These are phyloP conservation scores for Syzygium malaccense DNA, from an alignment of 441 rosid species.

Conservation along the genomic window DNA sequence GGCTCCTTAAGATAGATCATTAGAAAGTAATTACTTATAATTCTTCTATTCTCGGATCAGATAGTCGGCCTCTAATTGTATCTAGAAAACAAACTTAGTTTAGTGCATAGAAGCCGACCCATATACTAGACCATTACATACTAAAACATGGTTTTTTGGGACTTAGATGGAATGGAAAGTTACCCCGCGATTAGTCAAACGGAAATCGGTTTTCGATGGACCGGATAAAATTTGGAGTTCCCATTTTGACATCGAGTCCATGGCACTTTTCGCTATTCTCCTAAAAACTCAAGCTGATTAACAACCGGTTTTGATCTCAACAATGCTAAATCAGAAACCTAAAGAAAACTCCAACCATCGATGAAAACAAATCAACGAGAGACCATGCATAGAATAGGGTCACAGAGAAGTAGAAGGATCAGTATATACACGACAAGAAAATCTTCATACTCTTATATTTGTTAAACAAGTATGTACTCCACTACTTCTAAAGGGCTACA, in stretches of 20 bases:
- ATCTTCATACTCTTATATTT: not conserved
- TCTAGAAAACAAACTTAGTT: not conserved
- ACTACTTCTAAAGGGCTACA: not conserved
- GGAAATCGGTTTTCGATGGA: not conserved
- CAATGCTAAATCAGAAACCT: not conserved
- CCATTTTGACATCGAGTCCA: not conserved
- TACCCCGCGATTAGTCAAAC: not conserved
- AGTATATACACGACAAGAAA: not conserved
- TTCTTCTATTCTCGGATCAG: not conserved
- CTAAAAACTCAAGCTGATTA: not conserved
- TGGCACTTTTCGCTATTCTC: not conserved
- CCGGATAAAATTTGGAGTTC: not conserved
- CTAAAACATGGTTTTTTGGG: not conserved
- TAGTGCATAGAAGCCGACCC: too few species aligned
- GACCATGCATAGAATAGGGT: not conserved
- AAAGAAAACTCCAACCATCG: not conserved
- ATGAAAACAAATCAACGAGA: not conserved
- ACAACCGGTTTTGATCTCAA: not conserved
- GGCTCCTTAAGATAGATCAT: not conserved
- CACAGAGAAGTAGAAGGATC: not conserved
- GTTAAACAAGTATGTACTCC: not conserved
- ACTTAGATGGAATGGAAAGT: not conserved
- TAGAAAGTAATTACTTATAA: not conserved
- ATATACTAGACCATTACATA: not conserved
- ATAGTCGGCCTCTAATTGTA: not conserved